A percentile compares a stretch with the other conserved stretches of the same genome.
These are phyloP conservation scores for Pseudogymnoascus sp. DNA, from an alignment of 2,329 filamentous ascomycete species.

Conservation along the genomic window DNA sequence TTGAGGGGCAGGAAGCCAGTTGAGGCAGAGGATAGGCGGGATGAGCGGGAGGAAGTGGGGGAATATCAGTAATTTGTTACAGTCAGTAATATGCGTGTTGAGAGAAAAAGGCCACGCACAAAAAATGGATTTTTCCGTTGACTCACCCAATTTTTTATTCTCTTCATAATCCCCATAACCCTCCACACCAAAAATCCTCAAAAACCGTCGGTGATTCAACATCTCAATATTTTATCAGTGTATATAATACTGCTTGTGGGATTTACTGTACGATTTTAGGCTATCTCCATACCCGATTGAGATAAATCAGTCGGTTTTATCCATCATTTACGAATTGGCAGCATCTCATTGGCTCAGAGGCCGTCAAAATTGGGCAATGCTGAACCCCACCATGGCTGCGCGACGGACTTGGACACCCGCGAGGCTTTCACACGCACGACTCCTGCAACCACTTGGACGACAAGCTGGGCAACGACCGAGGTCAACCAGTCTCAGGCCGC, in stretches of 20 bases:
- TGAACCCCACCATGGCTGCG: conserved; percentile 10
- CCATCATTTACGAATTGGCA: neutral
- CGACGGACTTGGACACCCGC: conserved; percentile 10
- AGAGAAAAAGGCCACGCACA: conserved; percentile 2
- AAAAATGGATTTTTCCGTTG: conserved; percentile 8
- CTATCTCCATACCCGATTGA: neutral
- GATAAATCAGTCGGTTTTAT: conserved; percentile 1
- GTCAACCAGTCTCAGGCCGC: conserved; percentile 7
- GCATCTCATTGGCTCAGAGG: conserved; percentile 4
- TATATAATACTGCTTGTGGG: neutral
- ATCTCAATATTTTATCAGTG: neutral
- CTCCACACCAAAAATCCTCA: neutral
- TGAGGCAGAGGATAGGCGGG: conserved; percentile 5
- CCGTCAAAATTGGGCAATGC: conserved; percentile 1
- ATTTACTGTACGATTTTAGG: neutral
- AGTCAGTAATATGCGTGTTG: neutral
- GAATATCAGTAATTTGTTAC: conserved; percentile 6
- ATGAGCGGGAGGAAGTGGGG: conserved; percentile 1
- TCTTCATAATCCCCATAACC: neutral
- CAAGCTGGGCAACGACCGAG: neutral
- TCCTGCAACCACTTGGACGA: neutral
- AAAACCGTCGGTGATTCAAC: neutral
- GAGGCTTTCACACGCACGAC: neutral
- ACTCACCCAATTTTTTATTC: conserved; percentile 4
- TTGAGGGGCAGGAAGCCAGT: neutral